phyloP scores from a whole-genome alignment of 2,329 filamentous ascomycete genomes.

The Xylariales sp. region DNA sequence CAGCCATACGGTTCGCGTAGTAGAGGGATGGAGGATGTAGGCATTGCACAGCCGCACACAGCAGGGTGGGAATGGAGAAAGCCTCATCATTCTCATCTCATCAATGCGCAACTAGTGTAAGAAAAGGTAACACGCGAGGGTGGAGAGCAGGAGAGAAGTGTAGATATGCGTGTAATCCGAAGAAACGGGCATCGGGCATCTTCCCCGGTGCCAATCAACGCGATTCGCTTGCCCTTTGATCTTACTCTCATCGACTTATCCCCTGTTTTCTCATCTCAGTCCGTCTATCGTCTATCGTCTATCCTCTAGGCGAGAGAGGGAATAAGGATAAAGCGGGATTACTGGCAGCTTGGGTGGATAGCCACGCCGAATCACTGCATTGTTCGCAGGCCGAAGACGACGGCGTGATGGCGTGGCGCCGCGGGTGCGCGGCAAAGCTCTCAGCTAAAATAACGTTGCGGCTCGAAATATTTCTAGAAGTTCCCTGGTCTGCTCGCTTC shows the following conservation, averaged over 20 bases:
- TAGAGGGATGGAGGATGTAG: neutral
- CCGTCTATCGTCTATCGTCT: too few species aligned
- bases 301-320: too few species aligned
- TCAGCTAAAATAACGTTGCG: conserved; percentile 28
- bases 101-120: neutral
- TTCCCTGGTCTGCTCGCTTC: neutral
- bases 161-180: too few species aligned
- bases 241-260: too few species aligned
- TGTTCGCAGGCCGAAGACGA: conserved; percentile 1
- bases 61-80: neutral
- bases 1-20: neutral
- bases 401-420: neutral
- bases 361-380: conserved; percentile 7
- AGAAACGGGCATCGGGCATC: too few species aligned
- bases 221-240: too few species aligned
- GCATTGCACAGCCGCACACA: neutral
- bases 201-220: too few species aligned
- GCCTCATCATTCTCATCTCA: conserved; percentile 18
- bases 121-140: neutral
- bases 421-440: conserved; percentile 1
- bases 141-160: too few species aligned
- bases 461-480: conserved; percentile 21
- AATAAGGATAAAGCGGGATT: neutral
- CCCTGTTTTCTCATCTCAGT: too few species aligned
- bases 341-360: neutral